phyloP scores from a whole-genome alignment of 768 basidiomycete species.

The Exidia glandulosa region DNA sequence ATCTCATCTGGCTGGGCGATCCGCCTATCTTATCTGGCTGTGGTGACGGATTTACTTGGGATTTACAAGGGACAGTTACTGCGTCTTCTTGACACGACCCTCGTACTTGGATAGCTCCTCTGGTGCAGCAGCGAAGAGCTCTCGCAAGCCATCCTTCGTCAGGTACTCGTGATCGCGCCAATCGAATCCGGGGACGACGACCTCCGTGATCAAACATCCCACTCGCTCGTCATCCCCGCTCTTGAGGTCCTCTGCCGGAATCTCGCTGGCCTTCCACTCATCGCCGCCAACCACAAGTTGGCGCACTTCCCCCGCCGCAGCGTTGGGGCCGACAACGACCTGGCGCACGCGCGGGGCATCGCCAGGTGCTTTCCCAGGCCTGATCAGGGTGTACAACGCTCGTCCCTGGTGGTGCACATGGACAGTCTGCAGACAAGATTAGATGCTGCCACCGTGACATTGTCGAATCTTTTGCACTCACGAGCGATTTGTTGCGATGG shows the following conservation, averaged over 20 bases:
- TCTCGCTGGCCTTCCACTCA: slow-evolving; percentile 25
- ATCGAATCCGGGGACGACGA: slow-evolving; percentile 46
- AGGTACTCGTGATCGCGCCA: slow-evolving; percentile 43
- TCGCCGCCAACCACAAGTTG: slow-evolving; percentile 31
- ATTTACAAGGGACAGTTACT: no score
- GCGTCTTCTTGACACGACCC: neutral
- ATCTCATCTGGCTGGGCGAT: no score
- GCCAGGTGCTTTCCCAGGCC: slow-evolving; percentile 15
- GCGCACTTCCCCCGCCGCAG: slow-evolving; percentile 30
- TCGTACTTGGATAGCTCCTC: neutral
- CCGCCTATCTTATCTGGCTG: no score
- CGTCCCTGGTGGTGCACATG: slow-evolving; percentile 42
- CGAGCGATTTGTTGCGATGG: slow-evolving; percentile 39
- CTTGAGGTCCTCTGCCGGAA: slow-evolving; percentile 19
- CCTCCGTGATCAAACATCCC: slow-evolving; percentile 47
- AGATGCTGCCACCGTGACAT: no score
- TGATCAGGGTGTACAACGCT: slow-evolving; percentile 38
- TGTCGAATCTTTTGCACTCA: slow-evolving; percentile 11
- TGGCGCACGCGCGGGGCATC: slow-evolving; percentile 24
- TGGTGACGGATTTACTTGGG: no score
- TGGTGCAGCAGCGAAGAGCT: slow-evolving; percentile 17
- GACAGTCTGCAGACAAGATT: slow-evolving; percentile 33
- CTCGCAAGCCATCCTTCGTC: slow-evolving; percentile 22
- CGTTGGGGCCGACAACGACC: slow-evolving; percentile 33
- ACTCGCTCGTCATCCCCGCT: slow-evolving; percentile 17